Percentiles rank a stretch among this genome's conserved stretches.
Conservation (phyloP, 208 protist species). For the Trypanosoma boissoni region DNA sequence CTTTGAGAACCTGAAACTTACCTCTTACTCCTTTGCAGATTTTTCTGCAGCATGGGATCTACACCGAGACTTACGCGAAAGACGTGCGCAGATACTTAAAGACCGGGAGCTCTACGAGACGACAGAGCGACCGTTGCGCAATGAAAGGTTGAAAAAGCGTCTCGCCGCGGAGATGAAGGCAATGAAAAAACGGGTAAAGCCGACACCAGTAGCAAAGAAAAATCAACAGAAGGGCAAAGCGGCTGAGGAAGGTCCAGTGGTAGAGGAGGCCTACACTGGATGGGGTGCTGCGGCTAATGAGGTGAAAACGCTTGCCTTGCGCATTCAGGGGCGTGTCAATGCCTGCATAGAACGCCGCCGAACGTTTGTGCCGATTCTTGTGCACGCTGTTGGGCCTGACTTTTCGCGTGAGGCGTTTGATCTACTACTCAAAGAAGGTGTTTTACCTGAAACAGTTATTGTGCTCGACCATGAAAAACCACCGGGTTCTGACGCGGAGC, state of each 20-base stretch:
- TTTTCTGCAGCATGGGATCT: slow-evolving; percentile 30
- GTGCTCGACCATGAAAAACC: slow-evolving; percentile 36
- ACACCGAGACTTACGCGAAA: slow-evolving; percentile 30
- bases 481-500: slow-evolving; percentile 27
- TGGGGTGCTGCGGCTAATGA: slow-evolving; percentile 17
- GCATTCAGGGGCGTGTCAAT: slow-evolving; percentile 24
- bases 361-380: slow-evolving; percentile 47
- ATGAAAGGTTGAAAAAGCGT: slow-evolving; percentile 62
- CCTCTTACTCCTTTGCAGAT: slow-evolving; percentile 27
- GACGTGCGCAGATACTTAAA: slow-evolving; percentile 25
- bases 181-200: slow-evolving; percentile 34
- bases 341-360: slow-evolving; percentile 29
- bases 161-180: slow-evolving; percentile 34
- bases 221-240: slow-evolving; percentile 23
- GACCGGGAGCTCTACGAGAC: slow-evolving; percentile 38
- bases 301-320: slow-evolving; percentile 21
- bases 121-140: slow-evolving; percentile 44
- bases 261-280: slow-evolving; percentile 25
- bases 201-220: slow-evolving; percentile 12
- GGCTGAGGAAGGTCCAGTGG: slow-evolving; percentile 3
- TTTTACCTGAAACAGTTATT: slow-evolving; percentile 49
- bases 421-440: slow-evolving; percentile 32
- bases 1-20: slow-evolving; percentile 41
- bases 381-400: slow-evolving; percentile 26
- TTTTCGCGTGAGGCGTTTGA: slow-evolving; percentile 23